These are phyloP conservation scores for Puccinia triticina DNA, from an alignment of 1,284 basidiomycete genomes.

Conservation along the genomic window DNA sequence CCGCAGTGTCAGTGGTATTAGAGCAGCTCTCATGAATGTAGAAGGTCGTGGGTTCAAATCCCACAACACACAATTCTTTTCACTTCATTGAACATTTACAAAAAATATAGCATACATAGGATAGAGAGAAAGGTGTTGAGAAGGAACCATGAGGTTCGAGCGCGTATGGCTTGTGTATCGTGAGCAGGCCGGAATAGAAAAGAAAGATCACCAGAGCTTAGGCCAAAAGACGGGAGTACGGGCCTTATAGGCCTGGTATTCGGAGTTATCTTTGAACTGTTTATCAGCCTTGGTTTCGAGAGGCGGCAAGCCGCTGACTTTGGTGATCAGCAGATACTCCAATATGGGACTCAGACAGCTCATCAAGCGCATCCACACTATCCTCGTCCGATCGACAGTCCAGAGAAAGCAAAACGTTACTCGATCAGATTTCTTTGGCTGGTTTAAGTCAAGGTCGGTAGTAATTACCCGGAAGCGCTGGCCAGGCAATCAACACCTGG, in stretches of 20 bases:
- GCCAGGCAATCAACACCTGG: conserved; percentile 68
- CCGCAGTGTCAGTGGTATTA: too few species aligned
- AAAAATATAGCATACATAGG: too few species aligned
- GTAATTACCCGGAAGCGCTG: conserved; percentile 19
- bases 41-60: too few species aligned
- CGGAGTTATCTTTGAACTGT: conserved; percentile 69
- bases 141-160: too few species aligned
- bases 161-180: too few species aligned
- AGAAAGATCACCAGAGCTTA: neutral
- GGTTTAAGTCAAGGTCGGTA: conserved; percentile 59
- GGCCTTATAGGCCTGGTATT: conserved; percentile 72
- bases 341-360: conserved; percentile 70
- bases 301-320: conserved; percentile 72
- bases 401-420: conserved; percentile 51
- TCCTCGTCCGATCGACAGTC: conserved; percentile 61
- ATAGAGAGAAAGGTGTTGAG: too few species aligned
- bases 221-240: conserved; percentile 57
- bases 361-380: conserved; percentile 61
- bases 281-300: conserved; percentile 70
- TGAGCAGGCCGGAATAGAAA: neutral
- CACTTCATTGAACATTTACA: too few species aligned
- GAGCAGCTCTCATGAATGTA: too few species aligned
- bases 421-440: conserved; percentile 54
- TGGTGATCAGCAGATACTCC: conserved; percentile 65
- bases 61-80: too few species aligned